phyloP scores from a whole-genome alignment of 1,139 yeast species.

The Yamadazyma triangularis region DNA sequence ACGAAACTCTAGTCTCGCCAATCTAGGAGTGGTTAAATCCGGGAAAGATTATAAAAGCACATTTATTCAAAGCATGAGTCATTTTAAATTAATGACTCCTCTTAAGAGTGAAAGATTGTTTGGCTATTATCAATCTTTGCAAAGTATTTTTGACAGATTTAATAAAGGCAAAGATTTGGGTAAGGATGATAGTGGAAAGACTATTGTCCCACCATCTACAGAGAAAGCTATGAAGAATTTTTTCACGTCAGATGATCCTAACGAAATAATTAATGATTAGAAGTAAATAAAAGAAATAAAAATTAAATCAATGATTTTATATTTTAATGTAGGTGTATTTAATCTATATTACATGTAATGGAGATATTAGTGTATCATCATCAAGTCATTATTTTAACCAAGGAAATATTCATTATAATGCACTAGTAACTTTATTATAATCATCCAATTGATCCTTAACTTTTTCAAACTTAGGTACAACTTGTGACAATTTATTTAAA shows the following conservation, averaged over 20 bases:
- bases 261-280: constrained; percentile 25
- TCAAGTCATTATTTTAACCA: too few relatives aligned
- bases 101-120: constrained; percentile 31
- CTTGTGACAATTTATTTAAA: constrained; percentile 30
- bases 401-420: not conserved
- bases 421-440: constrained; percentile 27
- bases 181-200: constrained; percentile 21
- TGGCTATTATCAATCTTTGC: constrained; percentile 34
- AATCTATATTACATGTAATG: not conserved
- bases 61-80: constrained; percentile 45
- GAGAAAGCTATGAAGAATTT: constrained; percentile 43
- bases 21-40: constrained; percentile 50
- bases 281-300: constrained; percentile 1
- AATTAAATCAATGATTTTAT: not conserved
- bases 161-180: constrained; percentile 24
- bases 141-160: constrained; percentile 29
- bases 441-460: constrained; percentile 47
- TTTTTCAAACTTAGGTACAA: constrained; percentile 38
- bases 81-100: constrained; percentile 55
- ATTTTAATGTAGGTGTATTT: too few relatives aligned
- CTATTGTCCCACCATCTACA: constrained; percentile 27
- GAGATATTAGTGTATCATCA: too few relatives aligned
- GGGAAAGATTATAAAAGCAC: constrained; percentile 47
- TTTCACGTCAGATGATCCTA: constrained; percentile 49
- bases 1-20: constrained; percentile 50